Conservation (phyloP, 1,284 basidiomycete species). For the Bjerkandera adusta region DNA sequence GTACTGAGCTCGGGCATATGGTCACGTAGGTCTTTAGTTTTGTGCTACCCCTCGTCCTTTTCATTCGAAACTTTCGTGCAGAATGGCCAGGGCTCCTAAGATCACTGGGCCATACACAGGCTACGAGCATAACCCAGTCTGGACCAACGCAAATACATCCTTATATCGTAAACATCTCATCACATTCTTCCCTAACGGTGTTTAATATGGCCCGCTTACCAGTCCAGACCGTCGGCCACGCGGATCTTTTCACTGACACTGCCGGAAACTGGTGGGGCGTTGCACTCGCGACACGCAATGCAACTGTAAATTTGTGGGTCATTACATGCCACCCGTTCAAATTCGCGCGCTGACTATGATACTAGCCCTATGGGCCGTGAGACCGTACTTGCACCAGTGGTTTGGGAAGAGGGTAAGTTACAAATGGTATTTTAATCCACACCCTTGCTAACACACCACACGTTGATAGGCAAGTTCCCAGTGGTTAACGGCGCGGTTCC, state of each 20-base stretch:
- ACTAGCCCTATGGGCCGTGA: constrained; percentile 29
- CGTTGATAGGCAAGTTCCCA: constrained; percentile 11
- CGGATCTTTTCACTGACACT: constrained; percentile 27
- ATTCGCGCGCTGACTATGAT: too few relatives aligned
- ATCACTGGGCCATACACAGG: constrained; percentile 27
- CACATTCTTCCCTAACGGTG: background rate
- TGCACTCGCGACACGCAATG: constrained; percentile 7
- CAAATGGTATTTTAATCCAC: background rate
- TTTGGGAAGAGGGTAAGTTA: constrained; percentile 20
- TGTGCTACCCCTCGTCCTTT: too few relatives aligned
- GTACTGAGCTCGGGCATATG: constrained; percentile 30
- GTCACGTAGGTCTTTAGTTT: constrained; percentile 6
- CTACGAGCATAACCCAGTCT: constrained; percentile 21
- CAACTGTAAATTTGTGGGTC: constrained; percentile 7
- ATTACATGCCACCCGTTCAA: background rate
- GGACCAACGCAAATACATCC: constrained; percentile 10
- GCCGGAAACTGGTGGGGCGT: constrained; percentile 22
- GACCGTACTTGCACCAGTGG: constrained; percentile 24
- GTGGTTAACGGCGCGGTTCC: constrained; percentile 3
- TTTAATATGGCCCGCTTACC: background rate
- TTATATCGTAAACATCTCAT: constrained; percentile 16
- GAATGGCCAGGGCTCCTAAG: constrained; percentile 27
- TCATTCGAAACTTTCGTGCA: constrained; percentile 9
- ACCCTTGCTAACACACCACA: too few relatives aligned
- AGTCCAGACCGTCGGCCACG: constrained; percentile 30